phyloP scores from a whole-genome alignment of 257 asterid genomes.

The Leptodermis oblonga region DNA sequence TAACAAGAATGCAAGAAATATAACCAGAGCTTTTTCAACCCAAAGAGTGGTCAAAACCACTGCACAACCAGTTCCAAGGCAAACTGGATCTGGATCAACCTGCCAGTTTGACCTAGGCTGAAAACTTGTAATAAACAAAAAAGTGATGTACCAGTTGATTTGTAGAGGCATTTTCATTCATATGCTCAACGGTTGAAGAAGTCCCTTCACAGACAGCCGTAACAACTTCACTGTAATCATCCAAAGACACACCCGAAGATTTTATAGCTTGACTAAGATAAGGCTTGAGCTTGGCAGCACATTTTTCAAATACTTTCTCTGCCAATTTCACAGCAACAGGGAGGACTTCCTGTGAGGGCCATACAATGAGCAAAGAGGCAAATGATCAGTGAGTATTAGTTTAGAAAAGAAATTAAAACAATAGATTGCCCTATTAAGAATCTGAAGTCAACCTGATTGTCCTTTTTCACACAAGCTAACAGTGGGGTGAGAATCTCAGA shows the following conservation, averaged over 20 bases:
- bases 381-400: not conserved
- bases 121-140: no score
- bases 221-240: conserved; percentile 60
- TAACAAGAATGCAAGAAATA: no score
- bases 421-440: not conserved
- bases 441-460: conserved; percentile 53
- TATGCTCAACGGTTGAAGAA: conserved; percentile 29
- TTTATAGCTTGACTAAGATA: conserved; percentile 54
- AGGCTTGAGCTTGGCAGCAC: conserved; percentile 69
- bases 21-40: no score
- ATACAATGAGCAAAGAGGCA: not conserved
- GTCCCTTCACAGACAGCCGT: conserved; percentile 45
- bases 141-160: no score
- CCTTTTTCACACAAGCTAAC: conserved; percentile 56
- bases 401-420: not conserved
- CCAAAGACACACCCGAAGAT: conserved; percentile 39
- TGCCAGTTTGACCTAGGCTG: conserved; percentile 1
- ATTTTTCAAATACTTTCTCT: conserved; percentile 56
- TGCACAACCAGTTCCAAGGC: not conserved
- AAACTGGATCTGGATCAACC: not conserved
- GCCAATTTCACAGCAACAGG: conserved; percentile 72
- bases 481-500: conserved; percentile 62
- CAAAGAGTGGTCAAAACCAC: not conserved
- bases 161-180: no score
- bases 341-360: conserved; percentile 40